phyloP scores from a whole-genome alignment of 108 stramenopile genomes.

The Epipyxis sp. region DNA sequence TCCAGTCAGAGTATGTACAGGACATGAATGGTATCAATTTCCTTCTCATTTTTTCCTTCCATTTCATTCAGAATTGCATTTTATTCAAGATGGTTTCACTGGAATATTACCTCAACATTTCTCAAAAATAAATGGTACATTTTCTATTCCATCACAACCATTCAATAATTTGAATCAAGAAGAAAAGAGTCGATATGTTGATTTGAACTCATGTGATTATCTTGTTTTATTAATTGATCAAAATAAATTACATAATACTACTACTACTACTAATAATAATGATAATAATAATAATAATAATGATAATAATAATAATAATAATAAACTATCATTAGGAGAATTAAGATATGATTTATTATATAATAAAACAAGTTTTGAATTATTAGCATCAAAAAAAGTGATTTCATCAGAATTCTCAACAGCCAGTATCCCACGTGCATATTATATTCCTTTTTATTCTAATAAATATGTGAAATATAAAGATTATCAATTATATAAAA shows the following conservation, averaged over 20 bases:
- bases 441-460: background rate
- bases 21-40: slow-evolving; percentile 95
- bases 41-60: slow-evolving; percentile 83
- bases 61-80: background rate
- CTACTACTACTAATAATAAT: too few species aligned
- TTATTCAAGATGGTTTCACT: slow-evolving; percentile 8
- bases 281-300: too few species aligned
- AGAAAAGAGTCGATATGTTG: slow-evolving; percentile 9
- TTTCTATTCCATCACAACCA: background rate
- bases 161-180: slow-evolving; percentile 26
- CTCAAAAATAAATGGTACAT: background rate
- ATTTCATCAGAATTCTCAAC: too few species aligned
- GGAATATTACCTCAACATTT: slow-evolving; percentile 24
- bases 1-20: slow-evolving; percentile 64
- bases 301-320: too few species aligned
- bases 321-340: too few species aligned
- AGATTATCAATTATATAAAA: too few species aligned
- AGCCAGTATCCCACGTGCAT: background rate
- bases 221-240: background rate
- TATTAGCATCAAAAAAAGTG: too few species aligned
- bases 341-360: too few species aligned
- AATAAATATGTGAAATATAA: background rate
- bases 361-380: too few species aligned
- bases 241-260: too few species aligned
- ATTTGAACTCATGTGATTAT: slow-evolving; percentile 3